Percentiles rank a stretch among this genome's conserved stretches.
phyloP scores from a whole-genome alignment of 495 filamentous ascomycete species.

The Saxophila tyrrhenica region DNA sequence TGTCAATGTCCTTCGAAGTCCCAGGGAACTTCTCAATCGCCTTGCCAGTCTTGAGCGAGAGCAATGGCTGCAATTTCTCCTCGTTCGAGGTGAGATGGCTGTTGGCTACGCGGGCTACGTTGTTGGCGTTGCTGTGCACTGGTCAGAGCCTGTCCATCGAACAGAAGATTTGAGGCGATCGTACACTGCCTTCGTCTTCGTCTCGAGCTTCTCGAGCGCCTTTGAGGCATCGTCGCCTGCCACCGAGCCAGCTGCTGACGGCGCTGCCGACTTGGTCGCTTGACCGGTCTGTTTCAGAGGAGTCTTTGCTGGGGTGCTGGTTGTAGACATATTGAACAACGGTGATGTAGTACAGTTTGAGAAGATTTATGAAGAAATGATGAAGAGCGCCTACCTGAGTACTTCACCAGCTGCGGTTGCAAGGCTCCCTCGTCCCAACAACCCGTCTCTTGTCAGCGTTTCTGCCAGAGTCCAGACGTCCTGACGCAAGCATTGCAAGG shows the following conservation, averaged over 20 bases:
- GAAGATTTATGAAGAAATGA: background rate
- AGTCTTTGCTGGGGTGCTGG: background rate
- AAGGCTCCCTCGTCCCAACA: no score
- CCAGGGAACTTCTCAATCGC: slow-evolving; percentile 19
- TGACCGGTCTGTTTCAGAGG: background rate
- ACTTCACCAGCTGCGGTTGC: no score
- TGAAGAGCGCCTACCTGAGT: background rate
- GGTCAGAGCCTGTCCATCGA: background rate
- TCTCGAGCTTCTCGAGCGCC: slow-evolving; percentile 19
- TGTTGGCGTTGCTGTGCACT: slow-evolving; percentile 16
- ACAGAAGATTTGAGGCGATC: background rate
- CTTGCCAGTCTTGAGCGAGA: slow-evolving; percentile 18
- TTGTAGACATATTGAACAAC: background rate
- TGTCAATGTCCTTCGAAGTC: slow-evolving; percentile 17
- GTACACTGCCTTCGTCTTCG: slow-evolving; percentile 15
- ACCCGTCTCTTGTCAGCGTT: background rate
- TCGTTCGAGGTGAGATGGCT: slow-evolving; percentile 14
- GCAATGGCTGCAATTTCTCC: slow-evolving; percentile 16
- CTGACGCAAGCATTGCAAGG: background rate
- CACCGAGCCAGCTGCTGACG: background rate
- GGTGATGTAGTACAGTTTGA: background rate
- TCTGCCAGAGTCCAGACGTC: background rate
- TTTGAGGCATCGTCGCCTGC: slow-evolving; percentile 3
- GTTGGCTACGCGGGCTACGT: slow-evolving; percentile 22
- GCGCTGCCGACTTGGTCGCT: background rate